Evolutionary conservation across 192 early-diverging fungal species (phyloP).

Genomic region (Umbelopsis isabellina): DNA sequence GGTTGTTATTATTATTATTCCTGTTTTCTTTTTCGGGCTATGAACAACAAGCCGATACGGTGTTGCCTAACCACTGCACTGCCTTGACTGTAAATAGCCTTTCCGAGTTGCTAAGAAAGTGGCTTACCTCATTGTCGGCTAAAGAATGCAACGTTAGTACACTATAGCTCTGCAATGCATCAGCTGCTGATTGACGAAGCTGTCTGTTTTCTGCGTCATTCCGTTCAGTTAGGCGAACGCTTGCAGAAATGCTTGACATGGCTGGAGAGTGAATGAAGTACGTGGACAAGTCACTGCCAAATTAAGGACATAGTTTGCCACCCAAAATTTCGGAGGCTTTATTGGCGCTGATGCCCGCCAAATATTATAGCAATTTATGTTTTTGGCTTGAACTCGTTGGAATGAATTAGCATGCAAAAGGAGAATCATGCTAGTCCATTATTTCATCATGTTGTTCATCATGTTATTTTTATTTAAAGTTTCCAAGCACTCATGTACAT

Average conservation of each 20-base stretch:
- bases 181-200: conserved; percentile 8
- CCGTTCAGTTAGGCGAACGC: conserved; percentile 8
- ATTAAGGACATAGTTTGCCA: neutral
- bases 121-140: conserved; percentile 13
- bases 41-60: neutral
- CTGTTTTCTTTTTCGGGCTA: too few relatives aligned
- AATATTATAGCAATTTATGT: too few relatives aligned
- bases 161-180: conserved; percentile 10
- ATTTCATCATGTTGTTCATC: too few relatives aligned
- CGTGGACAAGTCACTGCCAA: neutral
- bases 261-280: neutral
- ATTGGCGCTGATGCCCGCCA: too few relatives aligned
- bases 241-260: conserved; percentile 16
- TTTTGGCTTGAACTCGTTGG: too few relatives aligned
- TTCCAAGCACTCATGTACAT: too few relatives aligned
- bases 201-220: conserved; percentile 10
- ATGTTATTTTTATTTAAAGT: too few relatives aligned
- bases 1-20: too few relatives aligned
- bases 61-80: neutral
- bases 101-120: neutral
- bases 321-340: neutral
- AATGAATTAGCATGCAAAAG: too few relatives aligned
- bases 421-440: too few relatives aligned
- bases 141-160: conserved; percentile 7
- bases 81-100: too few relatives aligned